Evolutionary conservation across 192 early-diverging fungal genomes (phyloP).

Genomic region (Borealophlyctis nickersoniae): DNA sequence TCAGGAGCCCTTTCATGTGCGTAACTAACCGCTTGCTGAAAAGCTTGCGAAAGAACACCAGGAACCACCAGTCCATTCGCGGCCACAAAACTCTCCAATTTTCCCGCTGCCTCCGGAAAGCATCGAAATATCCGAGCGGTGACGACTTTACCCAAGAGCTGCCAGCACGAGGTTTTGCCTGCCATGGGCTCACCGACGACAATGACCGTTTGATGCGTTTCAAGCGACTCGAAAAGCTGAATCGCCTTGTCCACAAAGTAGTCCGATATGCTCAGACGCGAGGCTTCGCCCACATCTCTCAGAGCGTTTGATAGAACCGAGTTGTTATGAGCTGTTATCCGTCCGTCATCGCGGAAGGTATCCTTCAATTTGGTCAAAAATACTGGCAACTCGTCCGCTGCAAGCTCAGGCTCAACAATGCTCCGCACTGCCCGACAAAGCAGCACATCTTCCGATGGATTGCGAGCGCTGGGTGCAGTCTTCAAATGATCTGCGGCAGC

Average conservation of each 20-base stretch:
- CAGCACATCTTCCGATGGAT: too few relatives aligned
- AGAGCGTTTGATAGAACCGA: background rate
- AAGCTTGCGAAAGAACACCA: slow-evolving; percentile 1
- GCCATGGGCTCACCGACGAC: slow-evolving; percentile 20
- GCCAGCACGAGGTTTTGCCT: too few relatives aligned
- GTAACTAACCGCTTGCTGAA: slow-evolving; percentile 1
- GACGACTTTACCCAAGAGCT: too few relatives aligned
- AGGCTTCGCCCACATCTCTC: background rate
- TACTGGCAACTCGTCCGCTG: background rate
- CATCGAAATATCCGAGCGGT: too few relatives aligned
- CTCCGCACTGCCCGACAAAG: too few relatives aligned
- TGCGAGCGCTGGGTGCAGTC: too few relatives aligned
- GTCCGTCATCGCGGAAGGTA: slow-evolving; percentile 5
- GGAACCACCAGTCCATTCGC: background rate
- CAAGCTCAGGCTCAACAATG: slow-evolving; percentile 2
- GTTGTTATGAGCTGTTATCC: too few relatives aligned
- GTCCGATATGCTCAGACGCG: slow-evolving; percentile 4
- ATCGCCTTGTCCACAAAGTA: slow-evolving; percentile 14
- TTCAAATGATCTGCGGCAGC: too few relatives aligned
- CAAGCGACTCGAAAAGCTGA: slow-evolving; percentile 12
- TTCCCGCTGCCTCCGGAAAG: too few relatives aligned
- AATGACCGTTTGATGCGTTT: background rate
- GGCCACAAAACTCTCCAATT: slow-evolving; percentile 6
- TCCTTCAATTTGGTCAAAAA: slow-evolving; percentile 6
- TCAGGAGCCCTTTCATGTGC: too few relatives aligned